phyloP scores from a whole-genome alignment of 768 basidiomycete genomes.

The Mycena indigotica region DNA sequence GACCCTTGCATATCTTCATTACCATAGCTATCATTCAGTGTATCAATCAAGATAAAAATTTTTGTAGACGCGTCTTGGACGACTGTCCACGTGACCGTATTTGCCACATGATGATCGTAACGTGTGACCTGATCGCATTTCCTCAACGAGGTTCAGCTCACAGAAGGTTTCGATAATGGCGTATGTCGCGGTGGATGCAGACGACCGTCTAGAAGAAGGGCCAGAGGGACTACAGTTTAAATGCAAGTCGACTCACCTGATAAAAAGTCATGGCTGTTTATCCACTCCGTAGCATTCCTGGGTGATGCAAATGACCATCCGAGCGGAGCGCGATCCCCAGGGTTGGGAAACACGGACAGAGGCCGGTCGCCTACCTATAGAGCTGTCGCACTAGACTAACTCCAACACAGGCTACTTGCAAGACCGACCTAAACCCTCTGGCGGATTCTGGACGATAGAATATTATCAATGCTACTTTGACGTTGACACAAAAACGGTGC shows the following conservation, averaged over 20 bases:
- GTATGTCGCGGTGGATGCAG: conserved; percentile 71
- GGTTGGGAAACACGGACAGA: conserved; percentile 55
- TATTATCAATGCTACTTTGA: conserved; percentile 90
- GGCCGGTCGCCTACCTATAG: conserved; percentile 33
- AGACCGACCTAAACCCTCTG: conserved; percentile 47
- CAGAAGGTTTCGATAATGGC: too few species aligned
- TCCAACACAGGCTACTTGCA: conserved; percentile 61
- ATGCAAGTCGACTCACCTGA: conserved; percentile 42
- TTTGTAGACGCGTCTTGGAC: too few species aligned
- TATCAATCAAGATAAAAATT: background rate
- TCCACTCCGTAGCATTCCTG: conserved; percentile 52
- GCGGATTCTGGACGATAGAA: conserved; percentile 79
- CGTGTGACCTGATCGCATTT: too few species aligned
- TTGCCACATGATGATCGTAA: too few species aligned
- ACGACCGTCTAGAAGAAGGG: conserved; percentile 71
- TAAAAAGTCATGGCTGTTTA: background rate
- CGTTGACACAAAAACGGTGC: conserved; percentile 76
- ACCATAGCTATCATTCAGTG: background rate
- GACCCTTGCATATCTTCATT: background rate
- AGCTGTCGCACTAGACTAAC: background rate
- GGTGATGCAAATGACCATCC: conserved; percentile 42
- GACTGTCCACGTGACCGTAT: too few species aligned
- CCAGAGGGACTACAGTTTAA: conserved; percentile 74
- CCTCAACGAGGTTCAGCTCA: too few species aligned
- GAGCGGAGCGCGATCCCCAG: conserved; percentile 35